A percentile compares a stretch with the other conserved stretches of the same genome.
Evolutionary conservation across 2,329 filamentous ascomycete genomes (phyloP).

Genomic region (Colletotrichum liriopes): DNA sequence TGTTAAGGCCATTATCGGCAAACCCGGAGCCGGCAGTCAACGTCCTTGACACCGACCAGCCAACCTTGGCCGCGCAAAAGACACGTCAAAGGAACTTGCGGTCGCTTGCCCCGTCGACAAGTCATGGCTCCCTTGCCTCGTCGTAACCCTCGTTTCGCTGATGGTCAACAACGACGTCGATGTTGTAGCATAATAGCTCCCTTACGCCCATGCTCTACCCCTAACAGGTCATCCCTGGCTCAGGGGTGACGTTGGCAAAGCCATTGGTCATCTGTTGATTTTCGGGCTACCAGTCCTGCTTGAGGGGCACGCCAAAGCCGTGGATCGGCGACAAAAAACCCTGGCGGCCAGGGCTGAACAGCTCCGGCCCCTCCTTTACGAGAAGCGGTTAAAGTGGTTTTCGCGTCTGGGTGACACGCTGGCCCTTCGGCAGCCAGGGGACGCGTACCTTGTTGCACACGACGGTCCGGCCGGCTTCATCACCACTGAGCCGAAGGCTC

Average conservation of each 20-base stretch:
- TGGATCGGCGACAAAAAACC: conserved; percentile 11
- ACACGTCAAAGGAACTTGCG: conserved; percentile 26
- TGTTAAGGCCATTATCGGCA: not conserved
- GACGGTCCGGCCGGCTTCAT: not conserved
- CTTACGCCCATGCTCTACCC: not conserved
- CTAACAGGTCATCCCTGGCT: conserved; percentile 24
- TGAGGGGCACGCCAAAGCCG: conserved; percentile 5
- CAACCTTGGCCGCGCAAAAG: conserved; percentile 26
- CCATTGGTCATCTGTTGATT: conserved; percentile 2
- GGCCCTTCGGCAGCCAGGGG: conserved; percentile 7
- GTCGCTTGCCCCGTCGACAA: conserved; percentile 2
- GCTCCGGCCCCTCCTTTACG: conserved; percentile 26
- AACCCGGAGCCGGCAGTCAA: conserved; percentile 20
- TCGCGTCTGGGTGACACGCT: conserved; percentile 30
- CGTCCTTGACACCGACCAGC: conserved; percentile 6
- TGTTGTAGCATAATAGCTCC: conserved; percentile 1
- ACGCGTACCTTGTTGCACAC: conserved; percentile 15
- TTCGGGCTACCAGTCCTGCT: not conserved
- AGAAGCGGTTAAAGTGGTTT: conserved; percentile 19
- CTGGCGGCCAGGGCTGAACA: conserved; percentile 26
- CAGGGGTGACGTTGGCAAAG: conserved; percentile 16
- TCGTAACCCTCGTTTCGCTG: not conserved
- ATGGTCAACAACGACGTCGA: conserved; percentile 21
- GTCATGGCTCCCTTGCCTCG: conserved; percentile 35
- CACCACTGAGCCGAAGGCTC: conserved; percentile 4